Evolutionary conservation across 371 early-diverging fungal species (phyloP), one percentile per base, ranked within the genome.

Genomic region (Lichtheimia ornata): DNA sequence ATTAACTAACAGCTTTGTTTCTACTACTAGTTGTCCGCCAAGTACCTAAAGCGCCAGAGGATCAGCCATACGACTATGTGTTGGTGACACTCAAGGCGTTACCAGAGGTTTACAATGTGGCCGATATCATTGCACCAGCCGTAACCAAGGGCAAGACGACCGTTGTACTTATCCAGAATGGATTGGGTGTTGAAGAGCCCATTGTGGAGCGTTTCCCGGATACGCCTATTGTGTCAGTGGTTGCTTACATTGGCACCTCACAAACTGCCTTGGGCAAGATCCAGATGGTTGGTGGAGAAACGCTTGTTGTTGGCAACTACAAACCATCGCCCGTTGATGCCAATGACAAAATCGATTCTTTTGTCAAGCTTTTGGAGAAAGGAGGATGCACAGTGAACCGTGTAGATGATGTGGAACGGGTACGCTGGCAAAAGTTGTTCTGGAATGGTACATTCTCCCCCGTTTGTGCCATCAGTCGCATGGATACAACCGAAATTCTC

Each of bases 381-480:
- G 86, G 86, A 4, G 88, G 83, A 6, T 78, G 88, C 0, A 78
- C 76, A 9, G 72, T 74, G 14, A 54, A 73, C 53, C 56, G 73
- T 11, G 67, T 82, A 0, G 81, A 83, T 14, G 84, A 89, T 53
- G 83, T 95, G 55, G 90, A 91, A 70, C 67, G 67, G 9, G 74
- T 82, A 20, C 87, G 94, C 7, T 94, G 94, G 94, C 86, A 87
- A 55, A 95, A 95, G 65, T 59, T 91, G 5, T 85, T 91, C n/a
- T 92, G 93, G 91, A 95, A 93, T 69, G 91, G 89, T 5, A 65
- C 90, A 1, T 91, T 93, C 72, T 91, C 90, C 49, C 88, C 91
- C 0, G 75, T 89, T 1, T 88, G 90, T 35, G 85, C 91, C 1
- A 65, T 89, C 2, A 77, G 89, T 1, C 87, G 90, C 6, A 80